These are phyloP conservation scores for Cicer cuneatum DNA, from an alignment of 306 rosid genomes.

Conservation along the genomic window DNA sequence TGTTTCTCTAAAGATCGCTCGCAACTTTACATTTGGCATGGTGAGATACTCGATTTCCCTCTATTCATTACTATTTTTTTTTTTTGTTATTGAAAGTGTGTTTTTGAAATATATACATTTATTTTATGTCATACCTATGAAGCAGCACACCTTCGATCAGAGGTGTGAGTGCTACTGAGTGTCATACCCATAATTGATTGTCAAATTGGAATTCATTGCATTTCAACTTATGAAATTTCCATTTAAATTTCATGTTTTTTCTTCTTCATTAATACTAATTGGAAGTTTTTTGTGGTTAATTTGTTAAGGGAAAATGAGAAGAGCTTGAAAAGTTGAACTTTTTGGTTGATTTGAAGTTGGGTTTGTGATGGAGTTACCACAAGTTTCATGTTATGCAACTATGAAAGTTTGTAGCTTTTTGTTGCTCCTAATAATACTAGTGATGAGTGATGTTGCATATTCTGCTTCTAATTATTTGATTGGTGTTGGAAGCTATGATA, in stretches of 20 bases:
- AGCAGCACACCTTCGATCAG: no score
- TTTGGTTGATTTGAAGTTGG: constrained; percentile 15
- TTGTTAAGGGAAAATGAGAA: constrained; percentile 42
- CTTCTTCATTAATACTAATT: not conserved
- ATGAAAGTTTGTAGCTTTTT: constrained; percentile 39
- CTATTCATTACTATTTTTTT: not conserved
- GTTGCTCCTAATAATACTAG: constrained; percentile 22
- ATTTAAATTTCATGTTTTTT: not conserved
- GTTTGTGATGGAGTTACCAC: constrained; percentile 37
- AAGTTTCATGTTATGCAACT: constrained; percentile 2
- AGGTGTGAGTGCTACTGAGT: no score
- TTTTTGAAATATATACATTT: not conserved
- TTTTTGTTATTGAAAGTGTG: not conserved
- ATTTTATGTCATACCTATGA: not conserved
- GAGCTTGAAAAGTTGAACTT: constrained; percentile 28
- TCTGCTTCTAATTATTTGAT: constrained; percentile 67
- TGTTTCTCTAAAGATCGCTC: constrained; percentile 39
- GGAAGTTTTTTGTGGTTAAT: constrained; percentile 31
- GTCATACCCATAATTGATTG: not conserved
- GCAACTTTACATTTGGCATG: constrained; percentile 31
- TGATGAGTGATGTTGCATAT: constrained; percentile 41
- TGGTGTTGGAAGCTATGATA: constrained; percentile 94
- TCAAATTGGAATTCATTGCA: constrained; percentile 11
- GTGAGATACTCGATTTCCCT: constrained; percentile 38
- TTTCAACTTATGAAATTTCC: constrained; percentile 6